Base-by-base conservation (phyloP, 202 grass and related monocot species). In the Saccharum hybrid region DNA sequence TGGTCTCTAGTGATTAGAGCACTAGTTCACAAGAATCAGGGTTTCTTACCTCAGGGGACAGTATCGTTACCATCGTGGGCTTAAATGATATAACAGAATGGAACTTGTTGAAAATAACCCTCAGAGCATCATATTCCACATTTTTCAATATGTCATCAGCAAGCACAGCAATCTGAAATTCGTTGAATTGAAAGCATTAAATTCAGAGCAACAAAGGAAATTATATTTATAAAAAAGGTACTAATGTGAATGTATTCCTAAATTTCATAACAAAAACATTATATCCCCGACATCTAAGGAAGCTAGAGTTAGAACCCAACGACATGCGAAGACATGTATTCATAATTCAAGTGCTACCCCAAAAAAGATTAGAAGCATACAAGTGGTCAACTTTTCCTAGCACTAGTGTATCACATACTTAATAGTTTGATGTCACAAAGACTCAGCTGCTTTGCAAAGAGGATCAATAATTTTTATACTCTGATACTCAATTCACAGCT, bases 71-170 rank as follows among this genome's bases (percentile, higher is more conserved):
- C 39, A 97, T 16, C 46, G 92, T 94, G 49, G 94, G 94, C 46
- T 86, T 76, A 86, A 97, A 97, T 77, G 90, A 85, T 82, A 97
- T 89, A 8, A 97, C 94, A 37, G 94, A 97, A 0, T 92, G 84
- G 72, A 92, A 97, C 86, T 94, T 97, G 84, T 97, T 97, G 75
- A 90, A 94, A 84, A 97, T 40, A 84, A 97, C 88, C 48, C 94
- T 91, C 72, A 97, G 40, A 68, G 94, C 92, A 90, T 97, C 94
- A 79, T 90, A 94, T 78, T 97, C 94, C 13, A 97, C 88, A 22
- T 94, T 97, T 85, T 97, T 97, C 78, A 97, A 91, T 66, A 97
- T 94, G 78, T 97, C 94, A 92, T 97, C 94, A 45, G 92, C 92
- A 16, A 97, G 88, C 60, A 94, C 91, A 81, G 94, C 93, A 59